Evolutionary conservation across 345 rosid species (phyloP).

Genomic region (Physaria fendleri): DNA sequence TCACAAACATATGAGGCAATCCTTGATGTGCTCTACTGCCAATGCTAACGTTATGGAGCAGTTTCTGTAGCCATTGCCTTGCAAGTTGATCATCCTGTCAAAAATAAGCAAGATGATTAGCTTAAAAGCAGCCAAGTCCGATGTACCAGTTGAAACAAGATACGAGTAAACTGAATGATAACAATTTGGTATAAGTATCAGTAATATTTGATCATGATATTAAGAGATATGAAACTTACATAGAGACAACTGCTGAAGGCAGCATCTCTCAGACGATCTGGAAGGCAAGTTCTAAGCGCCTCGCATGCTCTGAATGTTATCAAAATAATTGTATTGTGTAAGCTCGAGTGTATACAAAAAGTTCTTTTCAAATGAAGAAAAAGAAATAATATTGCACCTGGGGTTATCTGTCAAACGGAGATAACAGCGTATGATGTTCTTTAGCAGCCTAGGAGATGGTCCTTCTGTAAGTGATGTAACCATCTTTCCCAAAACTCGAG

Average conservation of each 20-base stretch:
- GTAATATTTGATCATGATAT: not conserved
- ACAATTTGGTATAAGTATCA: not conserved
- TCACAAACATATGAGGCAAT: constrained; percentile 61
- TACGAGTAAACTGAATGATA: not conserved
- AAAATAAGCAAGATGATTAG: not conserved
- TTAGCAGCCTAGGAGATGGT: constrained; percentile 66
- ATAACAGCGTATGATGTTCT: constrained; percentile 84
- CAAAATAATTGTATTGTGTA: not conserved
- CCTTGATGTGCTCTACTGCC: constrained; percentile 40
- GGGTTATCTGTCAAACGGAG: constrained; percentile 74
- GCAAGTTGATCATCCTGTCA: constrained; percentile 79
- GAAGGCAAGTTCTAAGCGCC: constrained; percentile 68
- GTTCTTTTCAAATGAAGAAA: constrained; percentile 7
- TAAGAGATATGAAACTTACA: constrained; percentile 42
- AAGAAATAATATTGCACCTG: constrained; percentile 36
- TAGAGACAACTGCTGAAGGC: constrained; percentile 63
- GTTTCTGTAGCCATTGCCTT: constrained; percentile 72
- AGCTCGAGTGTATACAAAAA: not conserved
- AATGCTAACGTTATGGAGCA: constrained; percentile 56
- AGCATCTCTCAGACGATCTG: constrained; percentile 67
- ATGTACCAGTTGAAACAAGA: not conserved
- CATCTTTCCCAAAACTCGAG: constrained; percentile 72
- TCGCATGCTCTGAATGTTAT: constrained; percentile 64
- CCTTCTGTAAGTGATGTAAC: constrained; percentile 74
- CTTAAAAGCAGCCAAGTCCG: not conserved